phyloP scores from a whole-genome alignment of 257 asterid genomes.

The Forsythia suspensa region DNA sequence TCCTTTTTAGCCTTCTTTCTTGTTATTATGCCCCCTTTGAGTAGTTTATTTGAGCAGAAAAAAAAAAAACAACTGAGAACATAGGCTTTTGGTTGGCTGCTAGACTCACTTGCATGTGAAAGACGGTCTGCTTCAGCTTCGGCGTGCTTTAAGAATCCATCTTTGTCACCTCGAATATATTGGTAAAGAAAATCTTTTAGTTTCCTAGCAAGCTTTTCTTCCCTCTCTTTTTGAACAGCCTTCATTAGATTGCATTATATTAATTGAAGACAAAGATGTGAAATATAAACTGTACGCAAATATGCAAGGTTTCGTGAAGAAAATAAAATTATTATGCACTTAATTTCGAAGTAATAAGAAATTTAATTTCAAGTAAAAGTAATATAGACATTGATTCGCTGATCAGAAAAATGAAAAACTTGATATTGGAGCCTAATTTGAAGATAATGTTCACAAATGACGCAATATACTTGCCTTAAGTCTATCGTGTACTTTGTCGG shows the following conservation, averaged over 20 bases:
- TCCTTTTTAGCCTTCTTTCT: background rate
- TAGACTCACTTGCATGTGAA: conserved; percentile 58
- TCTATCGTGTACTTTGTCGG: conserved; percentile 60
- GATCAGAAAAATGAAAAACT: background rate
- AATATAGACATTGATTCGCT: no score
- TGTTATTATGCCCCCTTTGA: background rate
- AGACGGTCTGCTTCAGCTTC: conserved; percentile 86
- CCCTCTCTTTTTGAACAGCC: conserved; percentile 91
- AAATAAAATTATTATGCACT: background rate
- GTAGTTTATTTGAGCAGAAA: background rate
- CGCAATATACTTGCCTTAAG: conserved; percentile 57
- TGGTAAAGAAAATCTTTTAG: conserved; percentile 62
- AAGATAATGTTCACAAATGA: background rate
- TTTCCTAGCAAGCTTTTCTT: conserved; percentile 78
- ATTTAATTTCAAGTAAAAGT: background rate
- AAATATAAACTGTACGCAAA: background rate
- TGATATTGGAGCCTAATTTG: background rate
- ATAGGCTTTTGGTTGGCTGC: background rate
- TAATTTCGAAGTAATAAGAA: background rate
- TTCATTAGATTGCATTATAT: conserved; percentile 22
- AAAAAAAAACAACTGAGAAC: background rate
- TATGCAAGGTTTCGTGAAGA: background rate
- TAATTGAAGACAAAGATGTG: background rate
- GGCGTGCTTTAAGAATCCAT: conserved; percentile 64
- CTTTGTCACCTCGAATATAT: conserved; percentile 70